Percentiles rank a stretch among this genome's conserved stretches.
Evolutionary conservation across 2,329 filamentous ascomycete genomes (phyloP).

Genomic region (Geosmithia morbida): DNA sequence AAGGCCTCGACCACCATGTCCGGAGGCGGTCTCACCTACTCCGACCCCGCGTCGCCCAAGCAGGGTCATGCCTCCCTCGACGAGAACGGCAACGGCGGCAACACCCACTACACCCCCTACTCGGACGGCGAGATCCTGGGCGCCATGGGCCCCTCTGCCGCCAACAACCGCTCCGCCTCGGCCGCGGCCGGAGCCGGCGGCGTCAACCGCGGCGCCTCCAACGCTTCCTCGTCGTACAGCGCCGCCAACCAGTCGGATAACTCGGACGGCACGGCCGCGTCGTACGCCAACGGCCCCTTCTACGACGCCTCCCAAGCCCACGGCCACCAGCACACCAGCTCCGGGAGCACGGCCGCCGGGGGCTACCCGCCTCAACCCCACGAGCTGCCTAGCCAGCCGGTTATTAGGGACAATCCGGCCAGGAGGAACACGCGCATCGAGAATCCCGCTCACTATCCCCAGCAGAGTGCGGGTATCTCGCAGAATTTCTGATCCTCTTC

Average conservation of each 20-base stretch:
- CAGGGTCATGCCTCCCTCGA: conserved; percentile 52
- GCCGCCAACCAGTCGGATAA: conserved; percentile 61
- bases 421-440: conserved; percentile 91
- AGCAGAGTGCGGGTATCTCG: conserved; percentile 87
- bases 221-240: conserved; percentile 93
- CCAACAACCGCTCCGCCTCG: conserved; percentile 38
- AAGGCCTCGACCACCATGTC: conserved; percentile 87
- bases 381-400: conserved; percentile 46
- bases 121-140: conserved; percentile 71
- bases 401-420: conserved; percentile 88
- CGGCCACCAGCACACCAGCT: not conserved
- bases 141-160: conserved; percentile 60
- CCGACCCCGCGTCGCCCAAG: conserved; percentile 59
- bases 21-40: conserved; percentile 58
- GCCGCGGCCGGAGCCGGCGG: conserved; percentile 24
- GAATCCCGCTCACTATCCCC: conserved; percentile 75
- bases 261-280: conserved; percentile 33
- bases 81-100: conserved; percentile 43
- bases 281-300: conserved; percentile 33
- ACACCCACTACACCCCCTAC: conserved; percentile 10
- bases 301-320: conserved; percentile 1
- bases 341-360: conserved; percentile 13
- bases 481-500: conserved; percentile 80
- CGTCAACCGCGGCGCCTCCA: conserved; percentile 80
- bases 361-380: conserved; percentile 10